Conservation (phyloP, 1,284 basidiomycete species). For the Agaricales sp. region DNA sequence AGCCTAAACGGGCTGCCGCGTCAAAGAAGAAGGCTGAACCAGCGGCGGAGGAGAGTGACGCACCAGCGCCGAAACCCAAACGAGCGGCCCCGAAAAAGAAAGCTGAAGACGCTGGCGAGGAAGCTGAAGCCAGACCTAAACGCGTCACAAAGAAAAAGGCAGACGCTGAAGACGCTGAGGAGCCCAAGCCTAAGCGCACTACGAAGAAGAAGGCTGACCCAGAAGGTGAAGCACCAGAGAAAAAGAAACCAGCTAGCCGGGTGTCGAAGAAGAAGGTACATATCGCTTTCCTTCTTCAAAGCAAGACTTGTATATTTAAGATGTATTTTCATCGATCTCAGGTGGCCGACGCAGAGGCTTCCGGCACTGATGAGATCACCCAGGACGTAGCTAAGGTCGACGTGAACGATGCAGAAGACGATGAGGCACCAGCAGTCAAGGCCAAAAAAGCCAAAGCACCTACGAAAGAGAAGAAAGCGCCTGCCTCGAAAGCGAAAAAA, state of each 20-base stretch:
- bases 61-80: constrained; percentile 24
- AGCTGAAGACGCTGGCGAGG: constrained; percentile 21
- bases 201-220: neutral
- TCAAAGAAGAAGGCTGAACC: constrained; percentile 19
- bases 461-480: neutral
- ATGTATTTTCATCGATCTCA: constrained; percentile 18
- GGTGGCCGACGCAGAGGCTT: constrained; percentile 6
- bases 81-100: constrained; percentile 26
- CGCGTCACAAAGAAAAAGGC: neutral
- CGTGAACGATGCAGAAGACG: constrained; percentile 16
- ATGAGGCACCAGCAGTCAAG: neutral
- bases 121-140: constrained; percentile 22
- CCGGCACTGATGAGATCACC: constrained; percentile 5
- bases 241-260: constrained; percentile 23
- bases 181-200: neutral
- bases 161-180: neutral
- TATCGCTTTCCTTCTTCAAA: too few species aligned
- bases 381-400: constrained; percentile 14
- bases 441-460: neutral
- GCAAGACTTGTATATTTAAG: constrained; percentile 14
- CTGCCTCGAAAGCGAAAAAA: constrained; percentile 11
- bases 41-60: constrained; percentile 26
- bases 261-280: constrained; percentile 13
- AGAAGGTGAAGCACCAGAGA: neutral
- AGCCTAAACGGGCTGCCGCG: neutral